Base-by-base conservation (phyloP, 176 grass and related monocot species). In the Avena eriantha region DNA sequence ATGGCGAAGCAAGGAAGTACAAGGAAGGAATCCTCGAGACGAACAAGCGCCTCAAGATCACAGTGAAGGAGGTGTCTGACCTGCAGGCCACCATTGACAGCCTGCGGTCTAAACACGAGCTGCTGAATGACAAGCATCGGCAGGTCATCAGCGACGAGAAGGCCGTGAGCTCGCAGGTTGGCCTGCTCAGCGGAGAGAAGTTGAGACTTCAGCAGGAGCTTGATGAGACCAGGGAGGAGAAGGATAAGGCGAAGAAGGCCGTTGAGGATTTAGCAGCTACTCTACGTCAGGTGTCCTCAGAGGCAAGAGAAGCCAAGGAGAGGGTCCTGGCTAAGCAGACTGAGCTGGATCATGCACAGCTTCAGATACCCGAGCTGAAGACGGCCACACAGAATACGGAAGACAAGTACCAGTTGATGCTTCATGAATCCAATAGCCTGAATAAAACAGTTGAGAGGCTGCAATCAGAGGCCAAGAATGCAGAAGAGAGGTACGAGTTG, bases 271-370 rank as follows among this genome's bases (percentile, higher is more conserved):
- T 94, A 24, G 92, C 90, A 23, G 87, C 87, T 0, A 90, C 92
- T 21, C 82, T 94, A 19, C 90, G 87, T 1, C 71, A 94, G 13
- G 94, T 97, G 11, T 94, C 94, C 2, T 87, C 88, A 1, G 92
- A 97, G 58, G 92, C 90, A 13, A 90, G 94, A 41, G 94, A 90
- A 79, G 90, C 92, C 29, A 91, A 94, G 77, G 94, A 97, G 14
- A 86, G 85, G 9, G 85, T 87, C 10, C 47, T 94, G 6, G 41
- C 70, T 2, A 97, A 92, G 33, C 92, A 97, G 82, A 63, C 77
- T 4, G 86, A 92, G 83, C 71, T 94, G 17, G 89, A 94, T 49
- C 19, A 53, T 55, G 87, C 92, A 10, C 85, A 80, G 75, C 35
- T 87, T 87, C 85, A 92, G 88, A 72, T 94, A n/a, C 75, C 89